Evolutionary conservation across 768 basidiomycete genomes (phyloP), one percentile per base, ranked within the genome.

Genomic region (Melanogaster broomeanus): DNA sequence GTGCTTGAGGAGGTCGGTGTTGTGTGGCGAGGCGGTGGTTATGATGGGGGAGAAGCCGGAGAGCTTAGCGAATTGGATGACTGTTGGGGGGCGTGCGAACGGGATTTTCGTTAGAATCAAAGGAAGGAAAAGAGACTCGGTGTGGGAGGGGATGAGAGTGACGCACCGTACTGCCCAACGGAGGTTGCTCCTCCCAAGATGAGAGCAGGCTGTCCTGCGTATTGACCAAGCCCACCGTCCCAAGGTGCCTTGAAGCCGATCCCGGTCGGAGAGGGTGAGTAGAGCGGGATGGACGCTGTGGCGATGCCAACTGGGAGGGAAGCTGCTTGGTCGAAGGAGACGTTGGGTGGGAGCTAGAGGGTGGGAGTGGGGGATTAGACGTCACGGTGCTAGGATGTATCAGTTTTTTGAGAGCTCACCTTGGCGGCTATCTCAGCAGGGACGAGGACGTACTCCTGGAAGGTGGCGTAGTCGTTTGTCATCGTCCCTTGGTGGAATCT

Each of bases 101-200:
- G 9, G 6, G n/a, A n/a, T n/a, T n/a, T n/a, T n/a, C n/a, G n/a
- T n/a, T n/a, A n/a, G n/a, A n/a, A n/a, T n/a, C n/a, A n/a, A n/a
- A 34, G 12, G 12, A 16, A 34, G 8, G 25, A 27, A 27, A 27
- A 27, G 25, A 22, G 13, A 37, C 16, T n/a, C 27, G n/a, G 22
- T 21, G 13, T 31, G 13, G 13, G n/a, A 21, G 15, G 9, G 13
- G 25, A 18, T 42, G n/a, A 19, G 16, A 3, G 9, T 4, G 22
- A 52, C 58, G 18, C 40, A 74, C 74, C 71, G 18, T 56, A 68
- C 55, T 76, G 72, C 15, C 75, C 76, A 13, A 75, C 61, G 7
- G 68, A 69, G 15, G 62, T 51, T 7, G 72, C 60, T 9, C 75
- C 76, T 25, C 74, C 76, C 3, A 75, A 22, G 13, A 77, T 60